Conservation (phyloP, 163 green algal species). For the Trebouxia gelatinosa region DNA sequence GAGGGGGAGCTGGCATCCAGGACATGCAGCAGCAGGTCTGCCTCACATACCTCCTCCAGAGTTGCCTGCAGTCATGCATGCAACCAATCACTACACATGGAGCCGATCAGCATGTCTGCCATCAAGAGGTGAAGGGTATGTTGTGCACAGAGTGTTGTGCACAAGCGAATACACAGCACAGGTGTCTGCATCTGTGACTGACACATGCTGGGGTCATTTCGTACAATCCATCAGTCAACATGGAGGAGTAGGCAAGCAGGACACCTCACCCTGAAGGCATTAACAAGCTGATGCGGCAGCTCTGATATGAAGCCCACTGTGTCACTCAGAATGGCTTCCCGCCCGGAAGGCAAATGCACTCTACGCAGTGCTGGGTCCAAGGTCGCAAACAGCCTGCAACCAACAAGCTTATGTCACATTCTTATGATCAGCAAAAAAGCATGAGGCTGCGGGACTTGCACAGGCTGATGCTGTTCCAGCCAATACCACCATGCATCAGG, state of each 20-base stretch:
- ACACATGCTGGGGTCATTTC: not conserved
- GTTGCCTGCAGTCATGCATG: constrained; percentile 66
- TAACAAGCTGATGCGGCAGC: constrained; percentile 63
- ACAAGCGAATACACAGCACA: not conserved
- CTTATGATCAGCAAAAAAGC: not conserved
- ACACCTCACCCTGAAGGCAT: constrained; percentile 54
- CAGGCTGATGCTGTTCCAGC: too few relatives aligned
- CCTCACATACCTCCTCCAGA: constrained; percentile 67
- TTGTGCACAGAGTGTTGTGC: too few relatives aligned
- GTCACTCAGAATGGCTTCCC: constrained; percentile 52
- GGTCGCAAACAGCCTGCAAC: constrained; percentile 62
- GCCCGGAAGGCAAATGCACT: constrained; percentile 46
- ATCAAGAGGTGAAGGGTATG: too few relatives aligned
- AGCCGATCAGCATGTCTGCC: too few relatives aligned
- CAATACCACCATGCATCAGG: not conserved
- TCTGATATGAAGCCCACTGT: constrained; percentile 78
- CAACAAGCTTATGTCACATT: not conserved
- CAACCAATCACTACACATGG: too few relatives aligned
- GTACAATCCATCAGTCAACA: not conserved
- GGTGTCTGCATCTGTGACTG: not conserved
- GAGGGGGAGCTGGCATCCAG: constrained; percentile 55
- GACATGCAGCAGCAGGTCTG: constrained; percentile 70
- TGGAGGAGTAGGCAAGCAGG: not conserved
- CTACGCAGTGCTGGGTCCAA: constrained; percentile 55
- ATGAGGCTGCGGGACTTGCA: too few relatives aligned